These are phyloP conservation scores for Candida pini DNA, from an alignment of 805 yeast species.

Conservation along the genomic window DNA sequence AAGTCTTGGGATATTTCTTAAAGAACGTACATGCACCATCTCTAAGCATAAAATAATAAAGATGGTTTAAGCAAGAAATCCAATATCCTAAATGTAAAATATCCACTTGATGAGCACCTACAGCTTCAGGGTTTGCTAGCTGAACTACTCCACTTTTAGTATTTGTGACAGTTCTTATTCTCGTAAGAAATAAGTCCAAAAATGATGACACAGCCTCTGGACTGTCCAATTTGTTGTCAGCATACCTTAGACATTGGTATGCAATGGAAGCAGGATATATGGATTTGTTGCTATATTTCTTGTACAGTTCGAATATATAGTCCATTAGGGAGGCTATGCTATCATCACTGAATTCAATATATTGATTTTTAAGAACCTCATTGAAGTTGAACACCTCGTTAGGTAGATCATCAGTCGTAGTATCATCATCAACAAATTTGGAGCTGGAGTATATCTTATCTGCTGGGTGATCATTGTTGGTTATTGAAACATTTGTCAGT, in stretches of 20 bases:
- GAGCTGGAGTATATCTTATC: conserved; percentile 19
- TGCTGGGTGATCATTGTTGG: conserved; percentile 6
- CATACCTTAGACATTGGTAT: conserved; percentile 66
- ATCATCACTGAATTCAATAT: conserved; percentile 53
- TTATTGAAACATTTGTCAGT: conserved; percentile 10
- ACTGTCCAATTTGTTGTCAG: conserved; percentile 53
- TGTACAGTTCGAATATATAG: conserved; percentile 41
- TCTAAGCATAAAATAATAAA: conserved; percentile 70
- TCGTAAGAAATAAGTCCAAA: conserved; percentile 53
- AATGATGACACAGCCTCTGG: conserved; percentile 51
- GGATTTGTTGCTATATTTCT: conserved; percentile 41
- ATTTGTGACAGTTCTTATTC: conserved; percentile 54
- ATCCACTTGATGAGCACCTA: conserved; percentile 40
- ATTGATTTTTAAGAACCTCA: conserved; percentile 51
- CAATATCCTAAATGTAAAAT: conserved; percentile 76
- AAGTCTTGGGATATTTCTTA: conserved; percentile 45
- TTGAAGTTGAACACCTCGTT: conserved; percentile 49
- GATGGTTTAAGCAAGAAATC: conserved; percentile 73
- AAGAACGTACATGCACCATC: conserved; percentile 52
- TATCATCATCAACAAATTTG: conserved; percentile 28
- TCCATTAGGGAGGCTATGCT: conserved; percentile 47
- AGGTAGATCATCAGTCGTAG: conserved; percentile 20
- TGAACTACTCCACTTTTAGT: conserved; percentile 54
- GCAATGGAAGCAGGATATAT: conserved; percentile 63
- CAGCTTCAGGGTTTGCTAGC: conserved; percentile 7